Conservation (phyloP, 768 basidiomycete genomes). For the Galerina marginata region DNA sequence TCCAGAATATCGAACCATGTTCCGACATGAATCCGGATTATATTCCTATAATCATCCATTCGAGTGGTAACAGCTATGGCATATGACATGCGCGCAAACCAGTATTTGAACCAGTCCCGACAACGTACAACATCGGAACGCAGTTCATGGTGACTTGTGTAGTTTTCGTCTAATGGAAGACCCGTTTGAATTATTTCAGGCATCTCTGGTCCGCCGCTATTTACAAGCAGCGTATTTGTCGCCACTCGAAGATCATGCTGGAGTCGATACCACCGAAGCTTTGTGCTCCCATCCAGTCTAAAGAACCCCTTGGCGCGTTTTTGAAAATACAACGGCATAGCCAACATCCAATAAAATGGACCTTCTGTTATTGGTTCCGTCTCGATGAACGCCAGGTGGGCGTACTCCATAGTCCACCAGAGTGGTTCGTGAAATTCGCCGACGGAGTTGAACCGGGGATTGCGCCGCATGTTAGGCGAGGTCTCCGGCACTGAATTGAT, state of each 20-base stretch:
- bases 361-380: background rate
- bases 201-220: background rate
- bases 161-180: background rate
- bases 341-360: background rate
- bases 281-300: background rate
- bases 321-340: background rate
- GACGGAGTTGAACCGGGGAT: background rate
- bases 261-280: background rate
- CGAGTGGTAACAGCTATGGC: background rate
- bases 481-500: background rate
- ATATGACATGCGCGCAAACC: background rate
- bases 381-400: background rate
- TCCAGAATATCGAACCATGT: no score
- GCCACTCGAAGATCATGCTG: background rate
- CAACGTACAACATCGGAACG: background rate
- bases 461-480: background rate
- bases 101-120: background rate
- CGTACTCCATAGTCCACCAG: background rate
- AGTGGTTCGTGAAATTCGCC: background rate
- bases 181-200: background rate
- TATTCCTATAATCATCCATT: background rate
- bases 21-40: no score
- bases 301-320: background rate
- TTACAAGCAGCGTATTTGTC: background rate
- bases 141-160: background rate